Conservation (phyloP, 2,329 filamentous ascomycete species). For the Fonsecaea monophora region DNA sequence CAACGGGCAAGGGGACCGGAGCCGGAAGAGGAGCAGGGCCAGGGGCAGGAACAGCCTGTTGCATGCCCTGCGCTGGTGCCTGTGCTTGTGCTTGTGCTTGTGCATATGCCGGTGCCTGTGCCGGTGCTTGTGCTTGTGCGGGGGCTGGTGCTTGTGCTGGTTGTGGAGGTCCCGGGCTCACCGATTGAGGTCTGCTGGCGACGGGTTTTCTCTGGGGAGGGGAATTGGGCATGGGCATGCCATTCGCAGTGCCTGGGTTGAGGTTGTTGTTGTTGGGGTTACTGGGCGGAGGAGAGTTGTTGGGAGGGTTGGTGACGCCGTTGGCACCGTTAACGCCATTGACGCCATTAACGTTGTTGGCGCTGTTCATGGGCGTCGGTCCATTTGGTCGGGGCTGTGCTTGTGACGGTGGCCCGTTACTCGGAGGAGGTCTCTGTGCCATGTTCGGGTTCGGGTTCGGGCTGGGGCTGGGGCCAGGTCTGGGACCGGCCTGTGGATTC, state of each 20-base stretch:
- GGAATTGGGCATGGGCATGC: background rate
- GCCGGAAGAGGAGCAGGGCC: background rate
- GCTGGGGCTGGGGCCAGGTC: background rate
- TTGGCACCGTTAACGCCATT: background rate
- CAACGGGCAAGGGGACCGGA: background rate
- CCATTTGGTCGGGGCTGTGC: background rate
- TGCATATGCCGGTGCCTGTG: no score
- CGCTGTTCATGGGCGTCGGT: background rate
- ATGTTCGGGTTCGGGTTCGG: conserved; percentile 1
- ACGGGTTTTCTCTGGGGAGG: conserved; percentile 4
- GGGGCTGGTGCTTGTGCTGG: no score
- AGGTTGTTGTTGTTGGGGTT: background rate
- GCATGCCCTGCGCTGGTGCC: background rate
- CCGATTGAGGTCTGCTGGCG: background rate
- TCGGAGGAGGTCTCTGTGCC: background rate
- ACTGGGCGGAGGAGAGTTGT: background rate
- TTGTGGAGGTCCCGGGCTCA: background rate
- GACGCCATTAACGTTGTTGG: background rate
- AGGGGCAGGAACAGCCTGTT: background rate
- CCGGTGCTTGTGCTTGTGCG: no score
- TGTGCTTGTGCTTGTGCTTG: no score
- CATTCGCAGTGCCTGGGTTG: background rate
- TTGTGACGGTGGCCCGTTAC: background rate
- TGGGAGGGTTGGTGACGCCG: background rate
- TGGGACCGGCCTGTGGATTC: conserved; percentile 5